phyloP scores from a whole-genome alignment of 176 grass and related monocot genomes.

The Raddia guianensis region DNA sequence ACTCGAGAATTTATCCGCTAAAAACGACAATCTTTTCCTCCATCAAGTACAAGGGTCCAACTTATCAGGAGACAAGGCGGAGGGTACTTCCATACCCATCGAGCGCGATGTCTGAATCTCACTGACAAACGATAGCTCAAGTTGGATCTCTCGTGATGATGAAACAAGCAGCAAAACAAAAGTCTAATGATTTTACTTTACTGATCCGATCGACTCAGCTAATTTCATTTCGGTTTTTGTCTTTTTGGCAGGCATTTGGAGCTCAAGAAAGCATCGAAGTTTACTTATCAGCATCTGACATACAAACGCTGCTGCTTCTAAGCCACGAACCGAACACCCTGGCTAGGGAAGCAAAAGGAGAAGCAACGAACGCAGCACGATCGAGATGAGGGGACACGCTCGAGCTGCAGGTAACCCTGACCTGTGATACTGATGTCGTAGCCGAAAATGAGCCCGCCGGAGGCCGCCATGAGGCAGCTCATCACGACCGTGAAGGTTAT shows the following conservation, averaged over 20 bases:
- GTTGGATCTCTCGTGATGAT: not conserved
- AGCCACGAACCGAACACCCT: not conserved
- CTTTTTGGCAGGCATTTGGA: not conserved
- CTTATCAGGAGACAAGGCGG: conserved; percentile 1
- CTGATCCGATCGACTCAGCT: not conserved
- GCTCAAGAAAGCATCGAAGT: not conserved
- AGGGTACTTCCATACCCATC: not conserved
- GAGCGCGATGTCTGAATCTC: not conserved
- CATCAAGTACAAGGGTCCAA: conserved; percentile 5
- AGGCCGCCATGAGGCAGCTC: conserved; percentile 76
- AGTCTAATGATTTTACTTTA: not conserved
- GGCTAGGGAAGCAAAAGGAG: not conserved
- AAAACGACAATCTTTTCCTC: not conserved
- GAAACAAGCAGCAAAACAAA: not conserved
- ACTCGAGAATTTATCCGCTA: not conserved
- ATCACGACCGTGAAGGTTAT: conserved; percentile 61
- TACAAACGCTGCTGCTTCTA: not conserved
- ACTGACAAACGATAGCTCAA: not conserved
- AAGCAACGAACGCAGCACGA: not conserved
- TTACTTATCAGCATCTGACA: not conserved
- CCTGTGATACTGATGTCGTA: conserved; percentile 85
- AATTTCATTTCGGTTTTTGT: not conserved
- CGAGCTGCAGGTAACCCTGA: conserved; percentile 3
- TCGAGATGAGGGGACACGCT: not conserved
- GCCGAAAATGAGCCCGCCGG: conserved; percentile 79